A percentile compares a stretch with the other conserved stretches of the same genome.
Conservation (phyloP, 1,284 basidiomycete species). For the Agaricales sp. region DNA sequence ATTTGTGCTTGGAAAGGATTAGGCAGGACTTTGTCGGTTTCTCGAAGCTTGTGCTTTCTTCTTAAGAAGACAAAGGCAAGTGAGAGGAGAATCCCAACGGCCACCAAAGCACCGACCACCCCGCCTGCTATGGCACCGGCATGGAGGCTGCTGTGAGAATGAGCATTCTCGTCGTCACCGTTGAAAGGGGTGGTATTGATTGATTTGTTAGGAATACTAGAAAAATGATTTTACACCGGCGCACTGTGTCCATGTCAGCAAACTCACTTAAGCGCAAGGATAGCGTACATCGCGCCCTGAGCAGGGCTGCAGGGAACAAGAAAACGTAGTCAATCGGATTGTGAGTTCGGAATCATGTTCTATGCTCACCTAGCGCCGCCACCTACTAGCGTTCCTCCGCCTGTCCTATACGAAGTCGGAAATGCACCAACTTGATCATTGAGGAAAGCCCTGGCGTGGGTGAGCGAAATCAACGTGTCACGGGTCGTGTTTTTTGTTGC, state of each 20-base stretch:
- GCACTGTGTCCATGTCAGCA: neutral
- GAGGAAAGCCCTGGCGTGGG: constrained; percentile 16
- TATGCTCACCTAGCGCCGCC: constrained; percentile 17
- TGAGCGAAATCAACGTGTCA: constrained; percentile 21
- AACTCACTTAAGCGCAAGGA: constrained; percentile 21
- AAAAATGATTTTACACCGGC: neutral
- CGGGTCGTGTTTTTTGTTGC: constrained; percentile 17
- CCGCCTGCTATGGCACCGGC: neutral
- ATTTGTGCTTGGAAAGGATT: too few species aligned
- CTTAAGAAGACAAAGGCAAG: neutral
- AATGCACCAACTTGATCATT: constrained; percentile 11
- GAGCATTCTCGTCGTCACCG: neutral
- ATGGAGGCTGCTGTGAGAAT: neutral
- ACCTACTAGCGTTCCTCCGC: constrained; percentile 13
- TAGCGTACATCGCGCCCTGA: constrained; percentile 24
- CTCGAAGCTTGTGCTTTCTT: too few species aligned
- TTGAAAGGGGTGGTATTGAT: neutral
- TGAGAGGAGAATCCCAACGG: neutral
- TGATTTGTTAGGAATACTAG: neutral
- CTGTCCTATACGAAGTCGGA: constrained; percentile 18
- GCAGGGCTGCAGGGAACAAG: constrained; percentile 17
- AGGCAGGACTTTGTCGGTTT: too few species aligned
- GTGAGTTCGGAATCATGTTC: too few species aligned
- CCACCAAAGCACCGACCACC: neutral
- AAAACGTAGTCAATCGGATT: too few species aligned